These are phyloP conservation scores for Pichia nanzhaoensis DNA, from an alignment of 805 yeast species.

Conservation along the genomic window DNA sequence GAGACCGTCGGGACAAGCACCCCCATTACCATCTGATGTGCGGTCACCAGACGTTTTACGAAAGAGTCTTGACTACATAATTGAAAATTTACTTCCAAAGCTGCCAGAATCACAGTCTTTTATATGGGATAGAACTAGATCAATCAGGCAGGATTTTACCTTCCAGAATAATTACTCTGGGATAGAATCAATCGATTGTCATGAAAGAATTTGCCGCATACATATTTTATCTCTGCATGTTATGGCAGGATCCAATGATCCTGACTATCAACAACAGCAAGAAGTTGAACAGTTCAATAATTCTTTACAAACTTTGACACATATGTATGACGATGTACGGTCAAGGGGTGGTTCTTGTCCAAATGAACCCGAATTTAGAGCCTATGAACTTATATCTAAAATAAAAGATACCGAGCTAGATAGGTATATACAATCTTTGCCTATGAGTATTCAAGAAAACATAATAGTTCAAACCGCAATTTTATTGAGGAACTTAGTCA, in stretches of 20 bases:
- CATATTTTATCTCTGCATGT: constrained; percentile 77
- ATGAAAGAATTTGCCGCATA: constrained; percentile 83
- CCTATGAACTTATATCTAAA: constrained; percentile 76
- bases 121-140: constrained; percentile 95
- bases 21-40: constrained; percentile 95
- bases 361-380: constrained; percentile 90
- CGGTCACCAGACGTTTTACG: constrained; percentile 79
- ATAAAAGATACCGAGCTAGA: constrained; percentile 81
- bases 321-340: constrained; percentile 77
- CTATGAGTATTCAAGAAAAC: constrained; percentile 47
- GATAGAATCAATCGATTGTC: constrained; percentile 88
- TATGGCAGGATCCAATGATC: constrained; percentile 64
- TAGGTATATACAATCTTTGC: constrained; percentile 63
- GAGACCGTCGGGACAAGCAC: constrained; percentile 97
- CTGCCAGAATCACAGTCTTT: constrained; percentile 86
- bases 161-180: constrained; percentile 92
- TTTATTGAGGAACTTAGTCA: constrained; percentile 56
- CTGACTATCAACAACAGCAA: constrained; percentile 86
- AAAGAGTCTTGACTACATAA: constrained; percentile 62
- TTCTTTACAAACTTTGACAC: constrained; percentile 79
- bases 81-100: constrained; percentile 52
- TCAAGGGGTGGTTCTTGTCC: constrained; percentile 62
- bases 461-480: constrained; percentile 63
- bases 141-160: constrained; percentile 94
- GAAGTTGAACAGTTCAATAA: constrained; percentile 92